Evolutionary conservation across 2,329 filamentous ascomycete species (phyloP), one percentile per base, ranked within the genome.

Genomic region (Alternaria triticimaculans): DNA sequence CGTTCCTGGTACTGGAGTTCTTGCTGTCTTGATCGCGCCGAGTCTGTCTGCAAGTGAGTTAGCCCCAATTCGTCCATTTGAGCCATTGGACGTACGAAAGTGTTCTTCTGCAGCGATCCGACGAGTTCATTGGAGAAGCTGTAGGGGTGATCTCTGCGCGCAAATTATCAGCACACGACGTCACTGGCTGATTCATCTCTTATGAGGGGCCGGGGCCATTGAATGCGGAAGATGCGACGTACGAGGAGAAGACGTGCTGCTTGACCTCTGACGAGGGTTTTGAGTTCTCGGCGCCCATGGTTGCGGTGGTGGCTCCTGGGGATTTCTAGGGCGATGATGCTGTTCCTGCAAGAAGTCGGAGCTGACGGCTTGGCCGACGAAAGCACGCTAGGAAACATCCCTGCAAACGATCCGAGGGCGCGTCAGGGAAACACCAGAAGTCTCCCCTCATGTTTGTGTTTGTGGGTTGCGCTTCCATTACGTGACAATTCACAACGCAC

Each of bases 1-100:
- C 95, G 94, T 78, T 88, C 84, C 84, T 97, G 94, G 80, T 97
- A 90, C 75, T 95, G 91, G 68, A 96, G 89, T 83, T 98, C 95
- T 80, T 93, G 84, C 76, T 90, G 86, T 82, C 92, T 92, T 75
- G 91, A 87, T 78, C 95, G 94, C 69, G 93, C 94, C 64, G 90
- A 89, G 84, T 98, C 94, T 82, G 92, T 95, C 95, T 98, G 78
- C 55, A 21, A 0, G 37, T 51, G 23, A 54, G 44, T 49, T 43
- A 21, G 21, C 20, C 10, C 23, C 41, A 43, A n/a, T 51, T 33
- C 37, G 37, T 18, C 33, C 18, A 11, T 33, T 45, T 18, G 14
- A 5, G 28, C 44, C 2, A 14, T 10, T 26, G 9, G 4, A 63
- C 72, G 59, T 87, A 97, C 94, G 89, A 97, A 94, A 73, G 91